Evolutionary conservation across 495 filamentous ascomycete genomes (phyloP), one percentile per base, ranked within the genome.

Genomic region (Penicillium maclennaniae): DNA sequence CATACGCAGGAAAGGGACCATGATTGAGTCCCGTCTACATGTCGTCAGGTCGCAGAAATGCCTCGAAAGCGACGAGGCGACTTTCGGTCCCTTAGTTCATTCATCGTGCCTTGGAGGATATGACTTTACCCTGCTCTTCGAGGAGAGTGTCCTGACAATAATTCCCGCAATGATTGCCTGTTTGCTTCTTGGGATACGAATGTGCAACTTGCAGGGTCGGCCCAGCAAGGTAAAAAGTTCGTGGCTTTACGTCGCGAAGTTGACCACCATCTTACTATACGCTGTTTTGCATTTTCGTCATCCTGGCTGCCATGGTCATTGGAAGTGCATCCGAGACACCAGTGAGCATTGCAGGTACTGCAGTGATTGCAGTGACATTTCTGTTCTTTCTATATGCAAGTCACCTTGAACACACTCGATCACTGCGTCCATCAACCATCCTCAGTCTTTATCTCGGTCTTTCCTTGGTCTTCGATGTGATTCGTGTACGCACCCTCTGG

Each of bases 81-180:
- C 45, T 20, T 48, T 48, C 20, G 45, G 45, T 12, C 45, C 45
- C n/a, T 12, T 39, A 10, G 45, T 48, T 20, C 16, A 37, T 23
- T 28, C 26, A 28, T 28, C 16, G 1, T 48, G 45, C 21, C 28
- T 16, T 17, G 34, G 34, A 5, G 12, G 37, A n/a, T 48, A 38
- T 26, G 45, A 48, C 16, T 48, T 48, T 17, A 48, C 31, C 16
- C 45, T 48, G 1, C 36, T 37, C 7, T 48, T 48, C 12, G 45
- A 48, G 8, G 37, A 48, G 20, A 39, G 36, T 34, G 23, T 48
- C 15, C 45, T 48, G 8, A 21, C 45, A 12, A 48, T 48, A 48
- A 28, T 48, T 10, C 45, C 45, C 9, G 45, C 28, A 14, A 16
- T 48, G 0, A 48, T 48, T 26, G 45, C 8, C 5, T 28, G 26